Percentiles rank a stretch among this genome's conserved stretches.
Evolutionary conservation across 2,329 filamentous ascomycete genomes (phyloP).

Genomic region (Diaporthe nobilis): DNA sequence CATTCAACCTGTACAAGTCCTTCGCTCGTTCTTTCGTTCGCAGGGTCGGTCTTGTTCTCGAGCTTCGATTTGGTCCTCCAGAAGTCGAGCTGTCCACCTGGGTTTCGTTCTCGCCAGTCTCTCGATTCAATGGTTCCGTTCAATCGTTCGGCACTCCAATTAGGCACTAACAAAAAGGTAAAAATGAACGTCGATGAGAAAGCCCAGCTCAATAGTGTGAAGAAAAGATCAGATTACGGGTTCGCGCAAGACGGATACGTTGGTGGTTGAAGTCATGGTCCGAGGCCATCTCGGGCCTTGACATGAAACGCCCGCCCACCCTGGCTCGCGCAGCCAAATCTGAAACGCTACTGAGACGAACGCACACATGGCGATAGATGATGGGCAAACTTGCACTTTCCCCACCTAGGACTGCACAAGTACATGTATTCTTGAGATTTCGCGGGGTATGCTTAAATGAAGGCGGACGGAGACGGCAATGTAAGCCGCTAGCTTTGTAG

Average conservation of each 20-base stretch:
- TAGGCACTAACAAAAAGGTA: conserved; percentile 2
- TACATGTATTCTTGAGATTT: neutral
- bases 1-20: too few relatives aligned
- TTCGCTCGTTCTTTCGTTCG: neutral
- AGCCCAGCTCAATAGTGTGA: conserved; percentile 12
- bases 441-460: conserved; percentile 13
- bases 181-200: neutral
- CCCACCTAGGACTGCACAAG: conserved; percentile 1
- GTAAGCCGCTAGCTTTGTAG: neutral
- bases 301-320: conserved; percentile 30
- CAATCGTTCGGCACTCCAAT: neutral
- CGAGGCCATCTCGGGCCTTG: conserved; percentile 26
- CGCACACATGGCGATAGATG: conserved; percentile 14
- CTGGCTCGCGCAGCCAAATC: conserved; percentile 34
- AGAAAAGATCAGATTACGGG: neutral
- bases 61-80: neutral
- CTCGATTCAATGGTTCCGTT: neutral
- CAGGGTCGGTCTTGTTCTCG: neutral
- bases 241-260: conserved; percentile 1
- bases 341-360: conserved; percentile 48
- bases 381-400: neutral
- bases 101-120: neutral
- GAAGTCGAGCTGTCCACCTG: neutral
- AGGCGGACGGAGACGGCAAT: neutral
- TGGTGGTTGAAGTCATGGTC: conserved; percentile 13